Evolutionary conservation across 179 eudicot species (phyloP).

Genomic region (Sideroxylon spinosum): DNA sequence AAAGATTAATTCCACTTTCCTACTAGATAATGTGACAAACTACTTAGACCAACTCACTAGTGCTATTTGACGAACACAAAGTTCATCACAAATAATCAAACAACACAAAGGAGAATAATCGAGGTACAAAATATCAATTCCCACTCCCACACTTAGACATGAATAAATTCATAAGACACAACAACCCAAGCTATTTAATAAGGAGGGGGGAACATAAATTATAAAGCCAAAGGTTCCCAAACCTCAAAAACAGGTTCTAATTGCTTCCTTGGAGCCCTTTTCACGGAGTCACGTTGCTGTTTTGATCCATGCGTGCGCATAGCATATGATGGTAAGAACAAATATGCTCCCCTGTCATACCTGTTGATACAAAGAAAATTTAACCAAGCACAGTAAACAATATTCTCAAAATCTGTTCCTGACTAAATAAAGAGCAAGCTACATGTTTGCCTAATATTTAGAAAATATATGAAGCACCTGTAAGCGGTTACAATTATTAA

Average conservation of each 20-base stretch:
- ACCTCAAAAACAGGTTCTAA: constrained; percentile 72
- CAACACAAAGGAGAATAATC: background rate
- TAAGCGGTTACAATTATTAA: background rate
- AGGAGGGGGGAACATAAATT: background rate
- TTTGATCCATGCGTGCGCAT: constrained; percentile 97
- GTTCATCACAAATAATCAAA: background rate
- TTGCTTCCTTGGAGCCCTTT: constrained; percentile 50
- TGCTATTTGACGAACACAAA: background rate
- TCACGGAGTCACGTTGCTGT: constrained; percentile 71
- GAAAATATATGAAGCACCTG: background rate
- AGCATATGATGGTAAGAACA: constrained; percentile 79
- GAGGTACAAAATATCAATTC: too few relatives aligned
- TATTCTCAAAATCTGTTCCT: background rate
- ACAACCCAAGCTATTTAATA: too few relatives aligned
- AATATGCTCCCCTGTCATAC: constrained; percentile 74
- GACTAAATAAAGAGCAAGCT: background rate
- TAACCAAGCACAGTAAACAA: constrained; percentile 11
- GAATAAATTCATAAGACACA: too few relatives aligned
- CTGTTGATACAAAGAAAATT: constrained; percentile 28
- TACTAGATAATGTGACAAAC: background rate
- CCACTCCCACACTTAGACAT: too few relatives aligned
- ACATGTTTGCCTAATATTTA: background rate
- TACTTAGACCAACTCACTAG: background rate
- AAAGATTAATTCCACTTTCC: background rate
- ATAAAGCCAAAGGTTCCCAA: constrained; percentile 4